phyloP scores from a whole-genome alignment of 192 early-diverging fungal genomes.

The Chytriomyces sp. region DNA sequence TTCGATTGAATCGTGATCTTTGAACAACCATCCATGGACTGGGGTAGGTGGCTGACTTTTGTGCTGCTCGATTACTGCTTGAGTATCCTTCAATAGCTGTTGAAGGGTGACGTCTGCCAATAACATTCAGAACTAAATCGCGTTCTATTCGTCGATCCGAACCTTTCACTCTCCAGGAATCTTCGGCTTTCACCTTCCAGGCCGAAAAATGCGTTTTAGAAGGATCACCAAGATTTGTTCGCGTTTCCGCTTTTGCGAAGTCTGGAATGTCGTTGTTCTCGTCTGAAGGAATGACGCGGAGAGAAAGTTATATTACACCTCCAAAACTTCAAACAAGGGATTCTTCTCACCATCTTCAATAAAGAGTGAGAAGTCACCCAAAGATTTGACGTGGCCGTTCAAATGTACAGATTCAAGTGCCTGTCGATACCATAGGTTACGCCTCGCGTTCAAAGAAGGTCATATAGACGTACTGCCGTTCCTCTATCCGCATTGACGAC shows the following conservation, averaged over 20 bases:
- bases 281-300: not conserved
- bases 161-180: conserved; percentile 63
- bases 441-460: not conserved
- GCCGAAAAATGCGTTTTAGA: conserved; percentile 26
- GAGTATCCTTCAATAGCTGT: conserved; percentile 32
- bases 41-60: conserved; percentile 10
- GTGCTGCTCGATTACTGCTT: conserved; percentile 16
- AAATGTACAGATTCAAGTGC: conserved; percentile 20
- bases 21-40: conserved; percentile 35
- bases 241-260: not conserved
- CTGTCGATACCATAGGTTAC: not conserved
- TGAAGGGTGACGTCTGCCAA: conserved; percentile 36
- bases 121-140: not conserved
- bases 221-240: conserved; percentile 6
- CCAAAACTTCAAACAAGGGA: not conserved
- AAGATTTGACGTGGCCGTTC: conserved; percentile 42
- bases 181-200: conserved; percentile 23
- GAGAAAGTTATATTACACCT: not conserved
- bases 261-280: conserved; percentile 11
- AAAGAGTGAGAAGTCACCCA: conserved; percentile 72
- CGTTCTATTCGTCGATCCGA: not conserved
- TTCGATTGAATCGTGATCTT: conserved; percentile 25
- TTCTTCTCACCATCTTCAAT: conserved; percentile 56
- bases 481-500: conserved; percentile 30
- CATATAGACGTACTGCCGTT: not conserved